Base-by-base conservation (phyloP, 441 rosid genomes). In the Adansonia grandidieri region DNA sequence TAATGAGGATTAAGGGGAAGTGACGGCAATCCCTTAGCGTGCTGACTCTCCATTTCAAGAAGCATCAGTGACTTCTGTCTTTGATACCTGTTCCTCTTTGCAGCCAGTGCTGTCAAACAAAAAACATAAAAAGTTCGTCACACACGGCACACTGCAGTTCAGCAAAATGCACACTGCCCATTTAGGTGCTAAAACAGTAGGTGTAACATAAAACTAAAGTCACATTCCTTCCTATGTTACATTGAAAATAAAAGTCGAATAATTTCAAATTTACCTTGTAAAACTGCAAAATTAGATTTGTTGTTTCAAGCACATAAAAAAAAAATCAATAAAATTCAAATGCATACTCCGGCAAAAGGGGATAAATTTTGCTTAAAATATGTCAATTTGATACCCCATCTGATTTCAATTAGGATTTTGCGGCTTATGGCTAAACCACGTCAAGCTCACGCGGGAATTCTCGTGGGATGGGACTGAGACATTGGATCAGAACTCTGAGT, bases 1-100 rank as follows among this genome's bases (percentile, higher is more conserved):
- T 87, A 92, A 48, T 78, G 89, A 60, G 95, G 89, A 83, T 88
- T 93, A 19, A 89, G 82, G 9, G 95, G 93, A 45, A 87, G 84
- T 2, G 97, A 88, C 17, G 98, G 85, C 82, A 94, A 82, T 80
- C 93, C 97, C 83, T 94, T 94, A 0, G 98, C 99, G 10, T 93
- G 99, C 76, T 96, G 97, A 84, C 98, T 92, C 86, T 94, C 98
- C 94, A 96, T 89, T 86, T 94, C 99, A 9, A 91, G 90, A 79
- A 84, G 88, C 99, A 96, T 93, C 79, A 94, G 71, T 4, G 99
- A 94, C 82, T 93, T 96, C 79, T 94, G 98, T 78, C 98, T 88
- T 70, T 93, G 98, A 76, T 96, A 92, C 86, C 88, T 84, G 86
- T 94, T 96, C 84, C 98, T 89, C 92, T 93, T 94, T 5, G 98